Percentiles rank a stretch among this genome's conserved stretches.
Conservation (phyloP, 2,329 filamentous ascomycete genomes). For the Talaromyces marneffei region DNA sequence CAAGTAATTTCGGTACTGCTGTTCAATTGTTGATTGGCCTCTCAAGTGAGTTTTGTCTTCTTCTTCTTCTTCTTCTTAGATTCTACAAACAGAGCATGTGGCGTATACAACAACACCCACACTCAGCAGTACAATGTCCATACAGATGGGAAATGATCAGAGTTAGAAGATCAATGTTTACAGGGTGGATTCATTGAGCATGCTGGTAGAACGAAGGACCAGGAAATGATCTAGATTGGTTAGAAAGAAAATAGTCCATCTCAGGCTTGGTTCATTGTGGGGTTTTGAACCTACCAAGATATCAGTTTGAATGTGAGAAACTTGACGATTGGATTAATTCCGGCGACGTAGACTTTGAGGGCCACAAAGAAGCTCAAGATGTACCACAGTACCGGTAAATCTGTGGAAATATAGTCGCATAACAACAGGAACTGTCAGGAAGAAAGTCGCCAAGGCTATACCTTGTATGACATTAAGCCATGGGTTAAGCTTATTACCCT, state of each 20-base stretch:
- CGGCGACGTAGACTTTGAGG: conserved; percentile 22
- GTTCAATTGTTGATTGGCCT: not conserved
- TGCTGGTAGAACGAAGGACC: conserved; percentile 22
- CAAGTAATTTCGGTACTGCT: not conserved
- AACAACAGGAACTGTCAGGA: conserved; percentile 43
- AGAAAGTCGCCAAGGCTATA: conserved; percentile 41
- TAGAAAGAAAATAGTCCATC: conserved; percentile 1
- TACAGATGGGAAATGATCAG: conserved; percentile 27
- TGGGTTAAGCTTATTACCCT: conserved; percentile 17
- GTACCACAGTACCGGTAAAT: too few relatives aligned
- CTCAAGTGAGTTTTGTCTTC: not conserved
- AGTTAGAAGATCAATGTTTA: conserved; percentile 26
- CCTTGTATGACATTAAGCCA: conserved; percentile 38
- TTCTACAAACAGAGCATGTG: not conserved
- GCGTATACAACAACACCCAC: not conserved
- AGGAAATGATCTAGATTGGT: conserved; percentile 24
- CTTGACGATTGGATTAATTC: conserved; percentile 28
- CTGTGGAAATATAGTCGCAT: conserved; percentile 38
- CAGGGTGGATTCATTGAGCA: conserved; percentile 22
- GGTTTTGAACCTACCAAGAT: conserved; percentile 19
- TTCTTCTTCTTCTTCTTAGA: too few relatives aligned
- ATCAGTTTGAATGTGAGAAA: conserved; percentile 32
- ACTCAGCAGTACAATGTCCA: not conserved
- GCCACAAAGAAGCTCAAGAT: conserved; percentile 25
- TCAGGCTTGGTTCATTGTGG: not conserved